A percentile compares a stretch with the other conserved stretches of the same genome.
Evolutionary conservation across 2,329 filamentous ascomycete species (phyloP).

Genomic region (Stachybotrys elegans): DNA sequence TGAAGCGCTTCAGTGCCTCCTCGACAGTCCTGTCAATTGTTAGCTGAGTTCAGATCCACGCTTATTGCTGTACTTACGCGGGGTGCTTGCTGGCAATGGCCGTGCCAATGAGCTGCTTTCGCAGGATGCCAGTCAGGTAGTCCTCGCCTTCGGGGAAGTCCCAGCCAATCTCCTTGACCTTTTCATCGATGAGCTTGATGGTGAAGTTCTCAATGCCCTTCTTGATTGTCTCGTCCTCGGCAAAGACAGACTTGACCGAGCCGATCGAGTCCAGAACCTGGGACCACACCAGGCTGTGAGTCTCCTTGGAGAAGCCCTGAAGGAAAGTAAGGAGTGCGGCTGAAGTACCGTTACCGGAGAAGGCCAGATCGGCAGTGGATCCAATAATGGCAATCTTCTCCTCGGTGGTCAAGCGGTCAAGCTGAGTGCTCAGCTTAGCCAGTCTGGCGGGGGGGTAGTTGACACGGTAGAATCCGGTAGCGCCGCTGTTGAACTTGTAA

Average conservation of each 20-base stretch:
- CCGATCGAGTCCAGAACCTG: conserved; percentile 74
- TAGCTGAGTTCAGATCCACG: conserved; percentile 15
- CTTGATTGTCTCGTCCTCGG: conserved; percentile 66
- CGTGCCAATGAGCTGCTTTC: conserved; percentile 71
- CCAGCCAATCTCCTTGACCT: conserved; percentile 80
- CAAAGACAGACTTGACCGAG: conserved; percentile 80
- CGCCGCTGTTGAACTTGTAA: conserved; percentile 90
- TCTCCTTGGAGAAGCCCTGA: conserved; percentile 76
- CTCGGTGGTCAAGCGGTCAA: conserved; percentile 70
- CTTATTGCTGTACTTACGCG: conserved; percentile 55
- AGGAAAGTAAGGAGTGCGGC: conserved; percentile 77
- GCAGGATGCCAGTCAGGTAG: conserved; percentile 75
- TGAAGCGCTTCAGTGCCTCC: conserved; percentile 75
- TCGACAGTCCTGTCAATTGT: conserved; percentile 49
- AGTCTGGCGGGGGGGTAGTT: conserved; percentile 87
- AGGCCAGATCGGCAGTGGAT: conserved; percentile 82
- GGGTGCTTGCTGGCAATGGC: conserved; percentile 75
- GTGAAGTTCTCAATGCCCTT: conserved; percentile 73
- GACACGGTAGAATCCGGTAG: conserved; percentile 84
- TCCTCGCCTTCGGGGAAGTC: conserved; percentile 73
- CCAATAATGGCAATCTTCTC: conserved; percentile 93
- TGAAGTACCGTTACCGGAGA: conserved; percentile 80
- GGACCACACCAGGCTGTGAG: conserved; percentile 83
- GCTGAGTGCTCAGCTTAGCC: conserved; percentile 70
- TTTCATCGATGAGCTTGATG: conserved; percentile 68